Base-by-base conservation (phyloP, 805 yeast species). In the Kluyveromyces starmeri region DNA sequence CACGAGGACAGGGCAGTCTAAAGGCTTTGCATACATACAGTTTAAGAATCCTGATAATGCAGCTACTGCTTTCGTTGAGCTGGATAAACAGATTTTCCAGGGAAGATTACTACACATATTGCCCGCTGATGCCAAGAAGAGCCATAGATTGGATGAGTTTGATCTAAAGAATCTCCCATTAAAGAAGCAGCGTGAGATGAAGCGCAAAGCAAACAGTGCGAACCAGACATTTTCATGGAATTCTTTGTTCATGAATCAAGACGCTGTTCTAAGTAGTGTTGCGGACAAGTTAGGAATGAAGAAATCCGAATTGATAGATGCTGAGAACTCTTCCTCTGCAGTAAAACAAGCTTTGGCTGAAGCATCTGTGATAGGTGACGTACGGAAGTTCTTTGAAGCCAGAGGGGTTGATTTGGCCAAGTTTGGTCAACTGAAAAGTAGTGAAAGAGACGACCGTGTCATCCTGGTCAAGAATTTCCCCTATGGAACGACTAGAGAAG, bases 261-360 rank as follows among this genome's bases (percentile, higher is more conserved):
- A 89, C 62, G 95, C 97, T 1, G 94, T 92, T 9, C 65, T 92
- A 58, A 89, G 85, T 32, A 79, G 92, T 35, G 92, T 86, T 27
- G 96, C 97, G 2, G 55, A 73, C 6, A 80, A 81, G 48, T 60
- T 92, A 59, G 97, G 97, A 6, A 66, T 92, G 32, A 55, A 76
- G 18, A 92, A 89, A 58, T 68, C 92, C 6, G 84, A 85, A 38
- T 68, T 92, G 50, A 72, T 92, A 41, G 94, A 92, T 56, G 89
- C 96, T 1, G 82, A 84, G 47, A 83, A 78, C 44, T 71, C 94
- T 6, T 77, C 70, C 40, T 81, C 95, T 34, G 96, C 95, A 1
- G 97, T 92, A 10, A 84, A 88, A 54, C 97, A 88, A 59, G 97
- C 98, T 0, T 70, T 92, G 43, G 97, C 98, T 0, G 98, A 92